These are phyloP conservation scores for Uncinocarpus reesii DNA, from an alignment of 2,329 filamentous ascomycete species.

Conservation along the genomic window DNA sequence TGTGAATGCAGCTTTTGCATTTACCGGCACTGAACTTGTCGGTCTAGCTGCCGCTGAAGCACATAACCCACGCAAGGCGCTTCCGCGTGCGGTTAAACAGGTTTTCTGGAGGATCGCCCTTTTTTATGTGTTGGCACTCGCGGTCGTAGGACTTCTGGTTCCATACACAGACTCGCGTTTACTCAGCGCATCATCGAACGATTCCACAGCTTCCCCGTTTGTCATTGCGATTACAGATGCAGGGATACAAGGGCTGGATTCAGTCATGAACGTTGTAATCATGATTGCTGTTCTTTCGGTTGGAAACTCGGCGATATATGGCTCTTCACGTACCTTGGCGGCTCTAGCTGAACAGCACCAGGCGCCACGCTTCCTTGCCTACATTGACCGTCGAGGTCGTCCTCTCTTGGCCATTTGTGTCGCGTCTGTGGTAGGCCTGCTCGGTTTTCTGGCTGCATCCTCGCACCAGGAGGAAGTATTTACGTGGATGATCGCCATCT, in stretches of 20 bases:
- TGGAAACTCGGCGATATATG: conserved; percentile 55
- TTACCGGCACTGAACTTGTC: conserved; percentile 40
- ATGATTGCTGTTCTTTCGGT: conserved; percentile 62
- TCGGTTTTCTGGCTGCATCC: conserved; percentile 66
- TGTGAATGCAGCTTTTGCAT: conserved; percentile 31
- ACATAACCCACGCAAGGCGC: conserved; percentile 42
- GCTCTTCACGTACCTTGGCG: conserved; percentile 58
- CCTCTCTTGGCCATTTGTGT: conserved; percentile 53
- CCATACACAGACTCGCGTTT: conserved; percentile 54
- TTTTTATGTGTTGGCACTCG: conserved; percentile 48
- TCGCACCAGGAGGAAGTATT: conserved; percentile 54
- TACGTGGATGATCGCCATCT: conserved; percentile 51
- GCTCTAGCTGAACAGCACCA: conserved; percentile 66
- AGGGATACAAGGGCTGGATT: conserved; percentile 56
- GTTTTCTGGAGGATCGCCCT: conserved; percentile 47
- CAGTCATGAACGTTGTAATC: conserved; percentile 66
- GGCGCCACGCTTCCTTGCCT: conserved; percentile 58
- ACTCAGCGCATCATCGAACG: conserved; percentile 47
- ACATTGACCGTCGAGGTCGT: conserved; percentile 54
- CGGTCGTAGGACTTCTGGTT: conserved; percentile 51
- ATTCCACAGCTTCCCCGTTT: conserved; percentile 62
- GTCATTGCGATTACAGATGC: conserved; percentile 63
- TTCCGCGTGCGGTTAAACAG: conserved; percentile 45
- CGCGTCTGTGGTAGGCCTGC: conserved; percentile 61
- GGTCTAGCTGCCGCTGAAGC: conserved; percentile 49